Percentiles rank a stretch among this genome's conserved stretches.
Conservation (phyloP, 2,329 filamentous ascomycete species). For the Sclerotiophoma versabilis region DNA sequence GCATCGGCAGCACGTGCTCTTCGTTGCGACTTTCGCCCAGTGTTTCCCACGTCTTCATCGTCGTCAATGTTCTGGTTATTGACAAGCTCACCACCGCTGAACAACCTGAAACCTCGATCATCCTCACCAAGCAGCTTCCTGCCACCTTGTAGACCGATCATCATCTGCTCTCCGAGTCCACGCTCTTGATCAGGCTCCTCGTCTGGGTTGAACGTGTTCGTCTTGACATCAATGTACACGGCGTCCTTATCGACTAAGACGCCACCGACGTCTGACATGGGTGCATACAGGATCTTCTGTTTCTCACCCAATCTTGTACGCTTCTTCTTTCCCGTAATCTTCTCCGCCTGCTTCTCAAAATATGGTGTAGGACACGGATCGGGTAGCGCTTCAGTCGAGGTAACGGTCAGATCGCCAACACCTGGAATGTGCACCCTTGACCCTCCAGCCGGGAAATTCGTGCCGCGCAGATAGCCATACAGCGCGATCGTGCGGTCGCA, state of each 20-base stretch:
- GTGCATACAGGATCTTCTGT: conserved; percentile 93
- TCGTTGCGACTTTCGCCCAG: conserved; percentile 62
- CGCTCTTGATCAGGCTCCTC: conserved; percentile 70
- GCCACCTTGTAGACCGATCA: conserved; percentile 86
- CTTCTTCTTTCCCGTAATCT: conserved; percentile 81
- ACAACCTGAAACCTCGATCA: conserved; percentile 83
- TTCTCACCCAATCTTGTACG: conserved; percentile 89
- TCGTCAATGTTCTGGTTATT: conserved; percentile 60
- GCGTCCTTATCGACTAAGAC: conserved; percentile 96
- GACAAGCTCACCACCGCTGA: conserved; percentile 77
- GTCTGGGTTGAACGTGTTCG: conserved; percentile 73
- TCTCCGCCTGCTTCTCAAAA: conserved; percentile 86
- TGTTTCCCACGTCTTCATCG: conserved; percentile 63
- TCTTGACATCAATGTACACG: conserved; percentile 83
- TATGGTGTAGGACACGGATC: conserved; percentile 95
- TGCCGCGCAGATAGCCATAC: conserved; percentile 92
- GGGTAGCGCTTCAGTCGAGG: conserved; percentile 83
- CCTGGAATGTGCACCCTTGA: conserved; percentile 92
- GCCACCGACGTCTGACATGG: conserved; percentile 97
- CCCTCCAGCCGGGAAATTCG: conserved; percentile 86
- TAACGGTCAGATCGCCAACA: conserved; percentile 85
- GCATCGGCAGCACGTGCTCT: conserved; percentile 57
- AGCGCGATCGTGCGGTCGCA: conserved; percentile 91
- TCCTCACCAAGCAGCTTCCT: conserved; percentile 81
- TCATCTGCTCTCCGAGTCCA: conserved; percentile 94